Conservation (phyloP, 306 rosid genomes). For the Medicago ruthenica region DNA sequence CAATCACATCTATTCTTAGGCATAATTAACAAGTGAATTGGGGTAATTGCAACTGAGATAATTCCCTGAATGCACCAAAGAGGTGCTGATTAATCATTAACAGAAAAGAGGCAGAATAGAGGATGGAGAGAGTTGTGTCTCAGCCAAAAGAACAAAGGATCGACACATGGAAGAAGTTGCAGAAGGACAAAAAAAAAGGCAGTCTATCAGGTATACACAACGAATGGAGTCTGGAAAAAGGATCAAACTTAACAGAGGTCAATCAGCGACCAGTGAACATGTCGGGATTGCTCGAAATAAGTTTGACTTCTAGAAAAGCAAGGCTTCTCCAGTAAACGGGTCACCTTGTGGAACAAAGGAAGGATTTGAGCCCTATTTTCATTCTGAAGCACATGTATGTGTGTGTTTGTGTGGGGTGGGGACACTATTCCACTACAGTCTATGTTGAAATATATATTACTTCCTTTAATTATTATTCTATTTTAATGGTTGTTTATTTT, state of each 20-base stretch:
- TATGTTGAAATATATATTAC: too few relatives aligned
- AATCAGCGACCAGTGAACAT: neutral
- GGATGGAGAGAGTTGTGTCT: neutral
- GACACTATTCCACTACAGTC: neutral
- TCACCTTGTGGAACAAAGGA: neutral
- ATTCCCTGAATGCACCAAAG: neutral
- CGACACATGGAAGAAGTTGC: neutral
- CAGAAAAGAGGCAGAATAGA: conserved; percentile 1
- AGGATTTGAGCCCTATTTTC: too few relatives aligned
- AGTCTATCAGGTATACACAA: neutral
- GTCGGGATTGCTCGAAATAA: neutral
- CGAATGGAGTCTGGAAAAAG: neutral
- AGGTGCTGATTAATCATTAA: neutral
- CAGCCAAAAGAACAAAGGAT: neutral
- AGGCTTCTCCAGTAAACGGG: neutral
- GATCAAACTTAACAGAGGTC: neutral
- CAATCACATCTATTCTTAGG: neutral
- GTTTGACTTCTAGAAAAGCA: too few relatives aligned
- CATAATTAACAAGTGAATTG: neutral
- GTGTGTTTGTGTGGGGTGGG: neutral
- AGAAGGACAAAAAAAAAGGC: neutral
- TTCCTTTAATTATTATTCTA: too few relatives aligned
- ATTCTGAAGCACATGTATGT: neutral
- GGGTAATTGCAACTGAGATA: neutral
- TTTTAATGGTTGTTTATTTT: too few relatives aligned